phyloP scores from a whole-genome alignment of 208 protist species.

The Leishmania gerbilli region DNA sequence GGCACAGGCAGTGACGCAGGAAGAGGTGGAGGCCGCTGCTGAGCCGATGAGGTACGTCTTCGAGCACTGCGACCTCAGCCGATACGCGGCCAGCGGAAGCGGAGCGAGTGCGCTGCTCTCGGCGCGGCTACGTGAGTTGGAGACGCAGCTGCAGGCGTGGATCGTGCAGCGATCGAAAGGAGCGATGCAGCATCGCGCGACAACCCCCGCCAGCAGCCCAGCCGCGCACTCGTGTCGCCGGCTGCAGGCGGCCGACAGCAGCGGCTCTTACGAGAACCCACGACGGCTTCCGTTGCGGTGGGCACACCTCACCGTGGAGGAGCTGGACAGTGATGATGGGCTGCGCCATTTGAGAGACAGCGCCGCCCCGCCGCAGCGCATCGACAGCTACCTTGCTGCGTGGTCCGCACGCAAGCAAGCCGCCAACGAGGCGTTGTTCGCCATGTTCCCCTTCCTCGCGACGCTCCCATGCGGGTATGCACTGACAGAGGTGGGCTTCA shows the following conservation, averaged over 20 bases:
- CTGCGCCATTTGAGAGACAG: slow-evolving; percentile 41
- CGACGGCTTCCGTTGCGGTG: slow-evolving; percentile 62
- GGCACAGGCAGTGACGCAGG: slow-evolving; percentile 8
- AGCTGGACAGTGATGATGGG: slow-evolving; percentile 48
- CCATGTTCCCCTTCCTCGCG: slow-evolving; percentile 56
- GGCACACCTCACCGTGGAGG: slow-evolving; percentile 52
- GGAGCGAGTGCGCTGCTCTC: slow-evolving; percentile 17
- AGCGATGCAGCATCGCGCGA: slow-evolving; percentile 30
- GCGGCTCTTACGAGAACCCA: slow-evolving; percentile 44
- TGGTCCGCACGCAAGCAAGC: slow-evolving; percentile 62
- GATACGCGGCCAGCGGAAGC: slow-evolving; percentile 2
- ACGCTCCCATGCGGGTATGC: slow-evolving; percentile 56
- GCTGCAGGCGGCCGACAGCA: slow-evolving; percentile 4
- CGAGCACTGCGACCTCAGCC: slow-evolving; percentile 18
- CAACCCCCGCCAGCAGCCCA: slow-evolving; percentile 20
- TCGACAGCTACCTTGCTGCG: slow-evolving; percentile 35
- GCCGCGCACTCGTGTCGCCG: slow-evolving; percentile 17
- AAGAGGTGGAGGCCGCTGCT: slow-evolving; percentile 13
- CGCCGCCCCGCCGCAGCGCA: slow-evolving; percentile 15
- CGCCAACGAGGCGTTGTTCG: slow-evolving; percentile 68
- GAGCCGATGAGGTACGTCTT: slow-evolving; percentile 26
- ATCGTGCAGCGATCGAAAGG: slow-evolving; percentile 12
- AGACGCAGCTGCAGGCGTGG: slow-evolving; percentile 15
- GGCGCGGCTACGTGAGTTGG: slow-evolving; percentile 14
- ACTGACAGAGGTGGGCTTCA: slow-evolving; percentile 59